These are phyloP conservation scores for Ettlia oleoabundans DNA, from an alignment of 139 green algal species.

Conservation along the genomic window DNA sequence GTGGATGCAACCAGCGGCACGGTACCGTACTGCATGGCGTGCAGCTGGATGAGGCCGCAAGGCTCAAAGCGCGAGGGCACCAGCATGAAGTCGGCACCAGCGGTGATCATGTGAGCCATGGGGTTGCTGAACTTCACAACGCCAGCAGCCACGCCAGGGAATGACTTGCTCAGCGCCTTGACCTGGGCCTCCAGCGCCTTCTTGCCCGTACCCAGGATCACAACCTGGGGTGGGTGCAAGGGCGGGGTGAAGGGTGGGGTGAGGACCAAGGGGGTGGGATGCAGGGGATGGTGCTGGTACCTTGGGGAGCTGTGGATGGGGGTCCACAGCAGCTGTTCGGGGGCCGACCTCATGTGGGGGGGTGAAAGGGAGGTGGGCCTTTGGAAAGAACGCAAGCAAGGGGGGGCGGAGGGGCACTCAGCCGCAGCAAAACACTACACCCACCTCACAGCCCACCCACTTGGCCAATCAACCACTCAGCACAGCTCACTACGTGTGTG, in stretches of 20 bases:
- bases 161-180: conserved; percentile 80
- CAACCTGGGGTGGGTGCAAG: conserved; percentile 60
- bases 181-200: conserved; percentile 82
- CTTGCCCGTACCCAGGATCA: conserved; percentile 98
- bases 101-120: conserved; percentile 95
- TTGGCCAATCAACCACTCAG: too few relatives aligned
- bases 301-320: too few relatives aligned
- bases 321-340: too few relatives aligned
- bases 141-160: conserved; percentile 73
- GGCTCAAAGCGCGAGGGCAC: conserved; percentile 98
- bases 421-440: too few relatives aligned
- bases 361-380: too few relatives aligned
- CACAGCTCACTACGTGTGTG: too few relatives aligned
- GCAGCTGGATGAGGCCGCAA: conserved; percentile 97
- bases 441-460: too few relatives aligned
- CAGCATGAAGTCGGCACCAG: conserved; percentile 94
- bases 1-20: conserved; percentile 95
- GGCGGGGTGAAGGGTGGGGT: background rate
- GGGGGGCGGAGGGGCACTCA: too few relatives aligned
- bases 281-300: too few relatives aligned
- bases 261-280: background rate
- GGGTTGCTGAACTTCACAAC: conserved; percentile 91
- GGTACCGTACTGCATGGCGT: conserved; percentile 93
- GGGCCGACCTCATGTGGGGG: too few relatives aligned
- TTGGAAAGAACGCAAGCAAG: too few relatives aligned